Conservation (phyloP, 2,329 filamentous ascomycete genomes). For the Neofusicoccum sp. region DNA sequence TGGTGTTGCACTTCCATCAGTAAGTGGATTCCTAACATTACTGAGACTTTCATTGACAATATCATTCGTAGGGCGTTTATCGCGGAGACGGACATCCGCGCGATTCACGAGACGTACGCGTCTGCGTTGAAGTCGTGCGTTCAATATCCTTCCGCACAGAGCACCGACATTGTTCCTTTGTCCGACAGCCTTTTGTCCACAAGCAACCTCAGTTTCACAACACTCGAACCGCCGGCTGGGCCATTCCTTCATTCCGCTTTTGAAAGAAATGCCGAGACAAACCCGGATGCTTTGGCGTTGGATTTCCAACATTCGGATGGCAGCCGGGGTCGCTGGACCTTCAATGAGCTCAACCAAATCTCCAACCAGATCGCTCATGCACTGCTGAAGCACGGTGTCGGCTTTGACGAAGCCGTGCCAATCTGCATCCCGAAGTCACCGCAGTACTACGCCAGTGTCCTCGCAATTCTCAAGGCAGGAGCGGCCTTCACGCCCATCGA, state of each 20-base stretch:
- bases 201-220: constrained; percentile 26
- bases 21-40: neutral
- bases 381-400: constrained; percentile 26
- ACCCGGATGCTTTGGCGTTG: constrained; percentile 34
- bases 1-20: constrained; percentile 60
- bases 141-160: constrained; percentile 23
- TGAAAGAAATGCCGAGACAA: constrained; percentile 32
- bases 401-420: constrained; percentile 34
- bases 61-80: constrained; percentile 23
- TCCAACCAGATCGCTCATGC: constrained; percentile 36
- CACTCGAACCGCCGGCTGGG: constrained; percentile 8
- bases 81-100: constrained; percentile 27
- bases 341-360: constrained; percentile 28
- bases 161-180: constrained; percentile 27
- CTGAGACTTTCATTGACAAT: neutral
- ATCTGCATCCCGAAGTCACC: constrained; percentile 36
- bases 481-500: constrained; percentile 39
- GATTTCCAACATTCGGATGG: constrained; percentile 38
- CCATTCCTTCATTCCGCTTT: constrained; percentile 39
- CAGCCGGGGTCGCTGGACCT: constrained; percentile 34
- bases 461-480: constrained; percentile 41
- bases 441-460: constrained; percentile 36
- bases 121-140: constrained; percentile 28
- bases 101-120: constrained; percentile 32
- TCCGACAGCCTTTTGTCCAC: constrained; percentile 26